phyloP scores from a whole-genome alignment of 2,329 filamentous ascomycete genomes.

The Fusarium burgessii region DNA sequence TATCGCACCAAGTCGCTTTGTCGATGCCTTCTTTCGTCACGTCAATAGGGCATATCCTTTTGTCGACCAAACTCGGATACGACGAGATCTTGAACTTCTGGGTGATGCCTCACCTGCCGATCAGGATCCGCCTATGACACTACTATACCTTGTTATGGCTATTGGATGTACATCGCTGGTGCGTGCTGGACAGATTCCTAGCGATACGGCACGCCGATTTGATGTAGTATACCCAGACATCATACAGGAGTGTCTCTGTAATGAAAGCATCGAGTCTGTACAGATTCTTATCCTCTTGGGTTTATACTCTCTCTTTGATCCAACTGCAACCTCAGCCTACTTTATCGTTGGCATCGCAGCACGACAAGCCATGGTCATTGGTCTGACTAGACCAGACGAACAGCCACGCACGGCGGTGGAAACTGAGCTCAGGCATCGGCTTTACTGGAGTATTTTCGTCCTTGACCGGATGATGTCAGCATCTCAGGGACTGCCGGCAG shows the following conservation, averaged over 20 bases:
- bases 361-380: constrained; percentile 55
- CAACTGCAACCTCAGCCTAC: constrained; percentile 54
- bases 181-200: constrained; percentile 56
- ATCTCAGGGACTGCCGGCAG: constrained; percentile 55
- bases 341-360: constrained; percentile 56
- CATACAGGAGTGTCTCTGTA: constrained; percentile 55
- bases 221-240: constrained; percentile 55
- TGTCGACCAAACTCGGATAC: constrained; percentile 53
- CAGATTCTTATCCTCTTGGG: constrained; percentile 57
- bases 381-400: constrained; percentile 52
- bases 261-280: constrained; percentile 53
- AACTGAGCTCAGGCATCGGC: constrained; percentile 53
- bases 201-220: constrained; percentile 50
- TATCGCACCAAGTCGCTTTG: constrained; percentile 50
- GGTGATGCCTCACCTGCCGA: constrained; percentile 47
- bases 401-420: constrained; percentile 44
- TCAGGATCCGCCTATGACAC: constrained; percentile 47
- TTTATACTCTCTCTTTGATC: constrained; percentile 59
- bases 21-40: constrained; percentile 60
- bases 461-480: constrained; percentile 60
- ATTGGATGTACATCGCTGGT: constrained; percentile 60
- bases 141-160: constrained; percentile 59
- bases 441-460: constrained; percentile 60
- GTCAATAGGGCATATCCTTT: constrained; percentile 61
- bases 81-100: constrained; percentile 50